Evolutionary conservation across 1,139 yeast genomes (phyloP).

Genomic region (Suhomyces anneliseae): DNA sequence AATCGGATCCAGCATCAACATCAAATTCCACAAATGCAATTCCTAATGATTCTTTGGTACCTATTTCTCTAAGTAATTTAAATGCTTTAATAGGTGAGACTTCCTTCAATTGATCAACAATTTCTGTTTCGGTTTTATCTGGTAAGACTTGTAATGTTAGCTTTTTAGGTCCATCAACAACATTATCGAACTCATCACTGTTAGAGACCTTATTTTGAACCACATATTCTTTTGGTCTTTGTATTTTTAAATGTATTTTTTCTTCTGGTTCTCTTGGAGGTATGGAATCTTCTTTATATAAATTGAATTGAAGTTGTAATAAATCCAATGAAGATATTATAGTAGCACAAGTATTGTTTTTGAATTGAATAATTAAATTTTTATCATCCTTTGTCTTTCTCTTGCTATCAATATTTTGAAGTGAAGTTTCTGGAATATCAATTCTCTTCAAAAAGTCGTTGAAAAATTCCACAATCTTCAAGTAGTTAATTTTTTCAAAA

Average conservation of each 20-base stretch:
- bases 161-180: slow-evolving; percentile 39
- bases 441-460: slow-evolving; percentile 40
- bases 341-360: slow-evolving; percentile 59
- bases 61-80: slow-evolving; percentile 36
- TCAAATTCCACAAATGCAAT: slow-evolving; percentile 42
- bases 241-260: slow-evolving; percentile 28
- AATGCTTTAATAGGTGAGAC: slow-evolving; percentile 27
- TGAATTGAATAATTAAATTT: slow-evolving; percentile 51
- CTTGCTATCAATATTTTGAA: slow-evolving; percentile 34
- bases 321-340: slow-evolving; percentile 49
- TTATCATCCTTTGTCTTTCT: slow-evolving; percentile 37
- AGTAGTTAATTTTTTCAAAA: slow-evolving; percentile 39
- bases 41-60: slow-evolving; percentile 40
- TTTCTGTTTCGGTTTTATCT: slow-evolving; percentile 26
- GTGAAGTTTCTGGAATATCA: slow-evolving; percentile 32
- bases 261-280: slow-evolving; percentile 14
- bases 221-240: slow-evolving; percentile 67
- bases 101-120: slow-evolving; percentile 25
- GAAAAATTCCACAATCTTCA: slow-evolving; percentile 44
- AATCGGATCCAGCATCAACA: slow-evolving; percentile 17
- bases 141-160: slow-evolving; percentile 30
- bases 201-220: slow-evolving; percentile 32
- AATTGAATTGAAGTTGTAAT: slow-evolving; percentile 31
- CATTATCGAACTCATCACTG: slow-evolving; percentile 21
- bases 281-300: slow-evolving; percentile 20